Evolutionary conservation across 176 grass and related monocot genomes (phyloP).

Genomic region (Dactylis glomerata): DNA sequence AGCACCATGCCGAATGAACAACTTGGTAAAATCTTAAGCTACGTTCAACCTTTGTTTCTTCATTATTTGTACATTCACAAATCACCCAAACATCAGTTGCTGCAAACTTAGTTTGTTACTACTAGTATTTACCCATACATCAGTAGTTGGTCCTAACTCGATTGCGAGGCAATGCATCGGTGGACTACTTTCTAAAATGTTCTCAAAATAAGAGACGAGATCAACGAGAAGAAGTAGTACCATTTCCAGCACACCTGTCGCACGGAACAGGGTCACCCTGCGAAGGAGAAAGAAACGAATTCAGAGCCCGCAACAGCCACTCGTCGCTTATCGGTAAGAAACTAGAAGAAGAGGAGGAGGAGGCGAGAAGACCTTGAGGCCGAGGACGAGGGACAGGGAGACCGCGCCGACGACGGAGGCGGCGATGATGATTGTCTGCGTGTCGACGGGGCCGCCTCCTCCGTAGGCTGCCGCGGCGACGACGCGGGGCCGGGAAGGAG

Average conservation of each 20-base stretch:
- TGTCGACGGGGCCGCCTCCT: slow-evolving; percentile 46
- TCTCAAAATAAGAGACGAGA: background rate
- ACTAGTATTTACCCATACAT: background rate
- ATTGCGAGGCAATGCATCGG: background rate
- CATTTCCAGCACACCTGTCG: slow-evolving; percentile 77
- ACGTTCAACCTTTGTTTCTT: background rate
- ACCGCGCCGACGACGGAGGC: slow-evolving; percentile 58
- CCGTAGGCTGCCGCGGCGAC: slow-evolving; percentile 32
- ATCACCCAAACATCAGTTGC: background rate
- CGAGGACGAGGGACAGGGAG: slow-evolving; percentile 66
- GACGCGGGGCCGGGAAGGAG: slow-evolving; percentile 18
- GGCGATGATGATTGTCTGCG: slow-evolving; percentile 73
- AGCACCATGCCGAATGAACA: background rate
- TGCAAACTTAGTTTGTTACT: background rate
- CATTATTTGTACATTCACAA: background rate
- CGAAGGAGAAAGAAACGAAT: slow-evolving; percentile 6
- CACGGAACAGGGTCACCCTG: slow-evolving; percentile 79
- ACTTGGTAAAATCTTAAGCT: background rate
- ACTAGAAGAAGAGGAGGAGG: background rate
- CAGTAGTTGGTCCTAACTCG: background rate
- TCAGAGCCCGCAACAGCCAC: slow-evolving; percentile 11
- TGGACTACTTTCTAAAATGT: background rate
- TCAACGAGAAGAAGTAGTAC: background rate
- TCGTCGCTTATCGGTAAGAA: background rate
- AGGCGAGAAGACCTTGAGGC: slow-evolving; percentile 56